phyloP scores from a whole-genome alignment of 305 asterid genomes.

The Fraxinus nigra region DNA sequence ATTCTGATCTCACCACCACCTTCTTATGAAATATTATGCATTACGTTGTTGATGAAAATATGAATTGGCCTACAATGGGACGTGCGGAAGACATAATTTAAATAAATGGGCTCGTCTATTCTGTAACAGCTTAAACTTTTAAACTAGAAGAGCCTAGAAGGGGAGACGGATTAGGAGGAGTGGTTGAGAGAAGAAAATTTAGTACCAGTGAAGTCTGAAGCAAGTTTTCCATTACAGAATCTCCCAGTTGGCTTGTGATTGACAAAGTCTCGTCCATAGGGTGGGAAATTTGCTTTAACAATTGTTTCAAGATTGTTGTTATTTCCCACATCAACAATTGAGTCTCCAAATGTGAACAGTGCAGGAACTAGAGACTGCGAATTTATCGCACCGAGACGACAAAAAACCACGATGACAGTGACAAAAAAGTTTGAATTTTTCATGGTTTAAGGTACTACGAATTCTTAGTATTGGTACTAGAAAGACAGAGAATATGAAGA shows the following conservation, averaged over 20 bases:
- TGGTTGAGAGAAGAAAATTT: conserved; percentile 9
- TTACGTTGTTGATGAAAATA: background rate
- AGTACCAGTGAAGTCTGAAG: conserved; percentile 77
- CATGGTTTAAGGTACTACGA: background rate
- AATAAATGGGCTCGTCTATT: background rate
- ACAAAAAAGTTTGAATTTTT: conserved; percentile 13
- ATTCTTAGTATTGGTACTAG: background rate
- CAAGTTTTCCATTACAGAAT: conserved; percentile 90
- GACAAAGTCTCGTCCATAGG: conserved; percentile 79
- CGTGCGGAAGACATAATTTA: background rate
- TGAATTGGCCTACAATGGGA: background rate
- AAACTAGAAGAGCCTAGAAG: background rate
- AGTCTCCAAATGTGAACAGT: conserved; percentile 67
- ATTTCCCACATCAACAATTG: conserved; percentile 76
- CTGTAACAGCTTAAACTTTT: background rate
- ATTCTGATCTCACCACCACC: background rate
- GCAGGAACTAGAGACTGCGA: conserved; percentile 83
- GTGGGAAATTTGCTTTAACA: conserved; percentile 75
- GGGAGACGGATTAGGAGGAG: background rate
- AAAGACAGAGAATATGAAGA: background rate
- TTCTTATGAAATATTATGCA: background rate
- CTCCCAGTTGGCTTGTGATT: conserved; percentile 69
- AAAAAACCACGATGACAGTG: conserved; percentile 17
- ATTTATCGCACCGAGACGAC: background rate
- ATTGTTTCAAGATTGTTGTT: conserved; percentile 75